These are phyloP conservation scores for Pyrenochaeta sp. DNA, from an alignment of 2,329 filamentous ascomycete genomes.

Conservation along the genomic window DNA sequence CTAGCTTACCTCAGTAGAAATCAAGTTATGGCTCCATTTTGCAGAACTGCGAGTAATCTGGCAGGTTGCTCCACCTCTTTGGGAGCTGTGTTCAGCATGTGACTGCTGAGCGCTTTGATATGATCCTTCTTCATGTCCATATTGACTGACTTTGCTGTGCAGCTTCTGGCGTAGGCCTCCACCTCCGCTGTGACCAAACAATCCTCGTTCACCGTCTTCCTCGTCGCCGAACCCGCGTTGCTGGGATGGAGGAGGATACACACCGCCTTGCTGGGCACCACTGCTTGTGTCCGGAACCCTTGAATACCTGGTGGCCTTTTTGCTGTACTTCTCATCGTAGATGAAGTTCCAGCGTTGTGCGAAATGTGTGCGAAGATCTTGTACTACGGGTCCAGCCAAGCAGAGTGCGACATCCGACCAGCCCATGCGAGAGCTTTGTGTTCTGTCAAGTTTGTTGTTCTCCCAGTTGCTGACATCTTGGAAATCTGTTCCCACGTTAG, in stretches of 20 bases:
- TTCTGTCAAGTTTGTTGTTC: conserved; percentile 85
- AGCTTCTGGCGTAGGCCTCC: conserved; percentile 39
- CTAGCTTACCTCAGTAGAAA: conserved; percentile 60
- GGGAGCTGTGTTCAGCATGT: conserved; percentile 41
- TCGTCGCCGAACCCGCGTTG: conserved; percentile 42
- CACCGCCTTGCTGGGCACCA: conserved; percentile 47
- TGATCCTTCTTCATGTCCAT: conserved; percentile 22
- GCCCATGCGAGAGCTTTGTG: conserved; percentile 83
- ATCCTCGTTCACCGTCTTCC: conserved; percentile 42
- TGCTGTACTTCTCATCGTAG: conserved; percentile 79
- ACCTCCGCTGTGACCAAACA: conserved; percentile 38
- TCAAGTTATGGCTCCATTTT: conserved; percentile 67
- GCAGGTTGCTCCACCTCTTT: conserved; percentile 40
- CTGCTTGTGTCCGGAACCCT: conserved; percentile 40
- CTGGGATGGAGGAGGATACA: conserved; percentile 52
- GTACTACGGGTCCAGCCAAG: conserved; percentile 76
- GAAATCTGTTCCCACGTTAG: conserved; percentile 63
- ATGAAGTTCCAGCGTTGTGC: conserved; percentile 92
- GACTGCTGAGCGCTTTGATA: conserved; percentile 31
- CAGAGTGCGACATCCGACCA: conserved; percentile 89
- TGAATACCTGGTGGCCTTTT: conserved; percentile 61
- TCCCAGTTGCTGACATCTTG: conserved; percentile 79
- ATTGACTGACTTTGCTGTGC: conserved; percentile 31
- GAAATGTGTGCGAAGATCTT: conserved; percentile 80
- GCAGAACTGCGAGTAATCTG: conserved; percentile 52